A percentile compares a stretch with the other conserved stretches of the same genome.
Conservation (phyloP, 164 flowering plant genomes). For the Umbellularia californica region DNA sequence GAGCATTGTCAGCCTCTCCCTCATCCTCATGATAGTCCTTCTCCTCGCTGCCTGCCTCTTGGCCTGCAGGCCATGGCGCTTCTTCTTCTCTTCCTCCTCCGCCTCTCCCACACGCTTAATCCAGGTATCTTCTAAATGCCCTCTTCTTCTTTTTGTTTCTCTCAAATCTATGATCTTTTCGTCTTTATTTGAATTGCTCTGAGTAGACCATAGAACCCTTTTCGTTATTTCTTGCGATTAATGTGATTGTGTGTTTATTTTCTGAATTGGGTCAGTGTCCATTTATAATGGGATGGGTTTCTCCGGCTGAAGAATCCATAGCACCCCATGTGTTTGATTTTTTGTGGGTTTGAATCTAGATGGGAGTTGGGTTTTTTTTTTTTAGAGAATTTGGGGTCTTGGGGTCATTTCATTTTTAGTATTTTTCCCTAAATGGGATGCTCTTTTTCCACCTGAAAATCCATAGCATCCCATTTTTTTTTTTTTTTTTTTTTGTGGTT, state of each 20-base stretch:
- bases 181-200: neutral
- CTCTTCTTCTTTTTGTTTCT: neutral
- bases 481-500: neutral
- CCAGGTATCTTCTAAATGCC: slow-evolving; percentile 36
- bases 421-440: neutral
- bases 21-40: slow-evolving; percentile 55
- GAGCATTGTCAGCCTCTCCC: slow-evolving; percentile 33
- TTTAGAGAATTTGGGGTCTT: neutral
- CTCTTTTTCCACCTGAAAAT: neutral
- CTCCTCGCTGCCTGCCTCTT: slow-evolving; percentile 50
- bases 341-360: neutral
- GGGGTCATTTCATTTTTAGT: neutral
- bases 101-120: slow-evolving; percentile 24
- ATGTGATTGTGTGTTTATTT: too few relatives aligned
- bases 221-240: neutral
- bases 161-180: neutral
- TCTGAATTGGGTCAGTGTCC: neutral
- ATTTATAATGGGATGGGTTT: neutral
- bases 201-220: neutral
- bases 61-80: slow-evolving; percentile 83
- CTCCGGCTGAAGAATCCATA: too few relatives aligned
- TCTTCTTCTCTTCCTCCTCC: slow-evolving; percentile 34
- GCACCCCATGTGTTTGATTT: neutral
- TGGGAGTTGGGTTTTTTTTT: neutral
- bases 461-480: neutral